Base-by-base conservation (phyloP, 768 basidiomycete species). In the Suillus alpinus region DNA sequence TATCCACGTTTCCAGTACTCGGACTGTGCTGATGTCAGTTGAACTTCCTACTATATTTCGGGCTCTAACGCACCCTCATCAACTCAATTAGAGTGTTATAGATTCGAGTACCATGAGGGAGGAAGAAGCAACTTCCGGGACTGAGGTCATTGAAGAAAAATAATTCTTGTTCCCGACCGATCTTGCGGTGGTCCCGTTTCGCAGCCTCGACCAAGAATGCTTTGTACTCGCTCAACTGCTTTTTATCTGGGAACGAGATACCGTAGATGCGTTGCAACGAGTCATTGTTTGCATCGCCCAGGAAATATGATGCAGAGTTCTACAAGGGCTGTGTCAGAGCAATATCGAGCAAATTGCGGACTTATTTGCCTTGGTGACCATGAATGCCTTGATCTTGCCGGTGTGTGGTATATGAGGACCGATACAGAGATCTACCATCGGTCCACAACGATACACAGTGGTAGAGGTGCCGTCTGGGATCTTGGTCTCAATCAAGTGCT, bases 391-490 rank as follows among this genome's bases (percentile, higher is more conserved):
- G 80, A 99, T 98, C 70, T 88, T 91, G 47, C 95, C 95, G 3
- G 97, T 98, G 76, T 98, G 94, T 13, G 97, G 96, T 61, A 99
- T 93, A 74, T 99, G 97, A 26, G 97, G 97, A 36, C 97, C 97
- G 40, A 95, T 82, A 70, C 97, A 99, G 40, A 99, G 83, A 76
- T 99, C 97, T 59, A 99, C 87, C 89, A 99, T 94, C 43, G 97
- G 95, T 37, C 97, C 97, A 72, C 97, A 98, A 56, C 96, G 92
- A 78, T 98, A 99, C 18, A 99, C 95, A 10, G 97, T 99, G 47
- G 97, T 95, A 56, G 91, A 93, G 10, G 93, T 90, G 63, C 95
- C 96, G 74, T 99, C 96, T 10, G 94, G 92, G 59, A 99, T 88
- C 78, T 98, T 98, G 67, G 87, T 86, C 73, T 97, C 86, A 69